Evolutionary conservation across 768 basidiomycete genomes (phyloP), one percentile per base, ranked within the genome.

Genomic region (Pisolithus albus): DNA sequence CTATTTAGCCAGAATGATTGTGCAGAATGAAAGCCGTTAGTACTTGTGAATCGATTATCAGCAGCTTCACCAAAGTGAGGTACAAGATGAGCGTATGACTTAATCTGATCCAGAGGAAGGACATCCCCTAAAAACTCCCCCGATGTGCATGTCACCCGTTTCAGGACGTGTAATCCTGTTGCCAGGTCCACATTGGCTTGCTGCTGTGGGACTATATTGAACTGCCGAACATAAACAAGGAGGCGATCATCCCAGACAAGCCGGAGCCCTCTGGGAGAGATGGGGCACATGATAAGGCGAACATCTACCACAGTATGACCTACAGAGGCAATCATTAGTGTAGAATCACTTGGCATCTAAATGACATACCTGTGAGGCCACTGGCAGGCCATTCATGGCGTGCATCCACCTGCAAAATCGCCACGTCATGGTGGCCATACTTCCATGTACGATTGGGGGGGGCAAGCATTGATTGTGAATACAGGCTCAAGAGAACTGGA

Each of bases 1-100:
- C 61, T 64, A 46, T 71, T 67, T 47, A 71, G 45, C 13, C 55
- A 63, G 46, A 63, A 66, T 30, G 66, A 54, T 0, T 52, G 21
- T 42, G 56, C 47, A 41, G 47, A 63, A 5, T 56, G 44, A 16
- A 57, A 21, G 38, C 59, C 61, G 21, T 59, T 70, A 36, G 48
- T 37, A 7, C 49, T 46, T 1, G 54, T 64, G 10, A 70, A 56
- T 18, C 51, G 16, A 3, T 34, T 18, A 40, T 65, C 54, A 3
- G 62, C 67, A 32, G 52, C 56, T 2, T 32, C 45, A 13, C 64
- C 67, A 49, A 69, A 63, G 2, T 53, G 55, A n/a, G 68, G 64
- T 2, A 61, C 52, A 2, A 70, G 21, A 13, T 68, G 61, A 4
- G 56, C 59, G 1, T 59, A 59, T 10, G 52, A 55, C 9, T 59